Percentiles rank a stretch among this genome's conserved stretches.
Evolutionary conservation across 1,284 basidiomycete genomes (phyloP).

Genomic region (Cutaneotrichosporon sp.): DNA sequence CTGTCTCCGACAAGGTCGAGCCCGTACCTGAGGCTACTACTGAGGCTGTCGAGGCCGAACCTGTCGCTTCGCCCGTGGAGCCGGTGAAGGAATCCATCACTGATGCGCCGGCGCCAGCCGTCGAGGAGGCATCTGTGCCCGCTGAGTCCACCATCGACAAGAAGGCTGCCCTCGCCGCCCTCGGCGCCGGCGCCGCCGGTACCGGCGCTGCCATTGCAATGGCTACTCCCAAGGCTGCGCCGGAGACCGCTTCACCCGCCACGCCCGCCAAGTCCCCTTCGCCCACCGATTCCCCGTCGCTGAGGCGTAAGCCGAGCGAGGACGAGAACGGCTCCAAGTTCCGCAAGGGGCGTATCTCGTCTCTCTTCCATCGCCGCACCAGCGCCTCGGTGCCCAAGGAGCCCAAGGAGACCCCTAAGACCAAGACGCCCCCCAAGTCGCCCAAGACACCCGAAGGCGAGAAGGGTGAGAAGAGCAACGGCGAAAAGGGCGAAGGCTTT

Average conservation of each 20-base stretch:
- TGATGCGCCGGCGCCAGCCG: neutral
- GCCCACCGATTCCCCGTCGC: too few species aligned
- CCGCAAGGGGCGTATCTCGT: slow-evolving; percentile 3
- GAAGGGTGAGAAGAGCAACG: too few species aligned
- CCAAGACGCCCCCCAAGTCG: neutral
- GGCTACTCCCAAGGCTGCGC: neutral
- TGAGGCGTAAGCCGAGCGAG: too few species aligned
- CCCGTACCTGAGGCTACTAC: neutral
- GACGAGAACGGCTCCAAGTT: too few species aligned
- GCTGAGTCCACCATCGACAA: neutral
- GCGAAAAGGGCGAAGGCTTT: neutral
- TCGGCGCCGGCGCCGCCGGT: neutral
- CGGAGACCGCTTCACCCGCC: too few species aligned
- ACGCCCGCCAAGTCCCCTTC: too few species aligned
- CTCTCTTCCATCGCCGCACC: slow-evolving; percentile 3
- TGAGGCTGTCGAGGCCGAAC: neutral
- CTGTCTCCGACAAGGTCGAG: neutral
- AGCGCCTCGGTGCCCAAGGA: neutral
- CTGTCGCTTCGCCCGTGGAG: too few species aligned
- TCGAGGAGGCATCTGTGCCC: neutral
- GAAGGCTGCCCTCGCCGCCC: neutral
- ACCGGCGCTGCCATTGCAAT: neutral
- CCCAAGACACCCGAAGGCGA: neutral
- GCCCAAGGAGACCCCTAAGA: neutral
- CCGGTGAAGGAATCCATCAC: too few species aligned